phyloP scores from a whole-genome alignment of 805 yeast genomes.

The Candida andamanensis region DNA sequence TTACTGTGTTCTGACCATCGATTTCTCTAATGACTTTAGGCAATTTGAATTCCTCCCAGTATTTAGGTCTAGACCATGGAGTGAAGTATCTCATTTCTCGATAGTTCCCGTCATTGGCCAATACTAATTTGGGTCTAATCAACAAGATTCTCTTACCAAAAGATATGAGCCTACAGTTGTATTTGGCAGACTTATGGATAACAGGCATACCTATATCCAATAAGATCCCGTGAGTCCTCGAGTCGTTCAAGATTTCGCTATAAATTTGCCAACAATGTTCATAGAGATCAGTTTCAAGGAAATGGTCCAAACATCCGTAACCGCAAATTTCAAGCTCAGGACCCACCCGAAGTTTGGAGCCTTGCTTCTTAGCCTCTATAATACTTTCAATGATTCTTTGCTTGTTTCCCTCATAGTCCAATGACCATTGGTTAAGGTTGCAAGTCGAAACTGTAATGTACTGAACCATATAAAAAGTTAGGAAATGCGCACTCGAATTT shows the following conservation, averaged over 20 bases:
- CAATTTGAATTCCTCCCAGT: slow-evolving; percentile 65
- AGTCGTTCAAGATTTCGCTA: slow-evolving; percentile 62
- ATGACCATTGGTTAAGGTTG: slow-evolving; percentile 96
- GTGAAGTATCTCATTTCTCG: slow-evolving; percentile 96
- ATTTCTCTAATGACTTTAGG: slow-evolving; percentile 65
- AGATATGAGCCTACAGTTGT: slow-evolving; percentile 85
- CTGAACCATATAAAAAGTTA: slow-evolving; percentile 87
- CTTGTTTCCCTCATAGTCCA: slow-evolving; percentile 95
- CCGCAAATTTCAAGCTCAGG: slow-evolving; percentile 96
- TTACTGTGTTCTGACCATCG: slow-evolving; percentile 63
- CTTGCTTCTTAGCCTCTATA: slow-evolving; percentile 62
- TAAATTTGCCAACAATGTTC: slow-evolving; percentile 95
- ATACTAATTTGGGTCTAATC: slow-evolving; percentile 87
- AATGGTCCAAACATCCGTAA: slow-evolving; percentile 92
- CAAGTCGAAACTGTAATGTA: slow-evolving; percentile 88
- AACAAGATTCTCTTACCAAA: slow-evolving; percentile 72
- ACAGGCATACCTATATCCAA: slow-evolving; percentile 95
- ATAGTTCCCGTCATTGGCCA: slow-evolving; percentile 97
- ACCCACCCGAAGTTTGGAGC: slow-evolving; percentile 86
- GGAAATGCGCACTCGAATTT: too few species aligned
- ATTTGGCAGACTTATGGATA: slow-evolving; percentile 78
- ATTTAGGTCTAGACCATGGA: slow-evolving; percentile 82
- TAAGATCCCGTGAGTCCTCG: slow-evolving; percentile 69
- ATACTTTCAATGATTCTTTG: slow-evolving; percentile 86
- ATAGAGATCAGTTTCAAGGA: slow-evolving; percentile 81